Base-by-base conservation (phyloP, 169 alveolate genomes). In the Theileria equi region DNA sequence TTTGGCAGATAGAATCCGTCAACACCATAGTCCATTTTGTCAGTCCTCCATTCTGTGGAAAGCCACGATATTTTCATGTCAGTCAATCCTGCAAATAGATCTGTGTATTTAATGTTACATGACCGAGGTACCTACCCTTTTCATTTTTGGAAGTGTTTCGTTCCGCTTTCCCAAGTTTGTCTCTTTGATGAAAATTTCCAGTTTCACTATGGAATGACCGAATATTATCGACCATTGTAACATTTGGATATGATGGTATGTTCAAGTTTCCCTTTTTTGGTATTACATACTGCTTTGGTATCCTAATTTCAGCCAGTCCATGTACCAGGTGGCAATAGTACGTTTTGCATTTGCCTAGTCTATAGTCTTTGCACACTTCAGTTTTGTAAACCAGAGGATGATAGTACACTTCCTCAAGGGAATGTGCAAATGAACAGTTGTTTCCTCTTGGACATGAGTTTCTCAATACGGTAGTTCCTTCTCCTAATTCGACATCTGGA, bases 371-470 rank as follows among this genome's bases (percentile, higher is more conserved):
- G 63, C 94, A 89, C 32, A 81, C 40, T 55, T 88, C 88, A 0
- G 92, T 85, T 50, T 89, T 89, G 53, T 89, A 89, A 6, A 84
- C 80, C 36, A 89, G 81, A 5, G 94, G 94, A 53, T 89, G 94
- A 45, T 89, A 89, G 65, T 88, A 63, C 16, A 89, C 84, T 61
- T 89, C 94, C 48, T 89, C 94, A 40, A 64, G 66, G 7, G 92
- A 84, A 59, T 89, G 94, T 2, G 94, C 91, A 35, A 80, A 88
- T 10, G 94, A 85, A 40, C 94, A 89, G 85, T 89, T 88, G 49
- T 88, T 89, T 28, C 94, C 94, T 29, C 91, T 62, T 11, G 90
- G 89, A 41, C 94, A 89, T 5, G 82, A 54, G 62, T 84, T 84
- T 49, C 64, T 57, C 50, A 84, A 40, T 19, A 84, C 73, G 17